Conservation (phyloP, 1,284 basidiomycete genomes). For the Coniferiporia sulphurascens region DNA sequence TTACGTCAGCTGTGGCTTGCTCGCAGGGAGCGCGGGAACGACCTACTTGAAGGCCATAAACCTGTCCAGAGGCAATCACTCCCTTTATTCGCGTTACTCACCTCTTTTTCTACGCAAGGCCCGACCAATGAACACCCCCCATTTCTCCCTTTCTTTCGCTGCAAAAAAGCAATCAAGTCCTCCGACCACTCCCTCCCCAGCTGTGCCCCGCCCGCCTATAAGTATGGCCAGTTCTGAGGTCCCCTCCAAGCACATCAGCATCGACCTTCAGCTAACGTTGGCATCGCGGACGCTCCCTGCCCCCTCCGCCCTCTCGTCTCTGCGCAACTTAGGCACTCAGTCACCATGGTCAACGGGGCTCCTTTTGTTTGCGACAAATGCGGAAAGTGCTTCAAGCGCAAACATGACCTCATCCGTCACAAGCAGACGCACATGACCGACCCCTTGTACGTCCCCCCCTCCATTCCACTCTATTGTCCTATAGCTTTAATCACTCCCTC, state of each 20-base stretch:
- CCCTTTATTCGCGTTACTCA: neutral
- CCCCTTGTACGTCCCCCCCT: neutral
- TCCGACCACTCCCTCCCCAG: neutral
- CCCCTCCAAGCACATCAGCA: neutral
- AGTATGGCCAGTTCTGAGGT: neutral
- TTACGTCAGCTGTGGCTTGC: neutral
- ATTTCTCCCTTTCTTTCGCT: neutral
- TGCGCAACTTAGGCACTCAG: neutral
- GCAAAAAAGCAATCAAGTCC: neutral
- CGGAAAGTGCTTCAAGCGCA: neutral
- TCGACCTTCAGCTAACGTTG: neutral
- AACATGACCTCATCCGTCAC: neutral
- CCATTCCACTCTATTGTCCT: neutral
- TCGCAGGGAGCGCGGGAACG: neutral
- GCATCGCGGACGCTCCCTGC: neutral
- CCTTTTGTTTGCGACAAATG: neutral
- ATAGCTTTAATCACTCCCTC: neutral
- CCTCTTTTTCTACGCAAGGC: neutral
- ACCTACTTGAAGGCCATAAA: neutral
- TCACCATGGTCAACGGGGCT: neutral
- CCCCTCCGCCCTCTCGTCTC: neutral
- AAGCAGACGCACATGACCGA: neutral
- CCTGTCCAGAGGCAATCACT: neutral
- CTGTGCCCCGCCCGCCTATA: neutral
- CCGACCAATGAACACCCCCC: neutral